Base-by-base conservation (phyloP, 2,329 filamentous ascomycete genomes). In the Exophiala aquamarina region DNA sequence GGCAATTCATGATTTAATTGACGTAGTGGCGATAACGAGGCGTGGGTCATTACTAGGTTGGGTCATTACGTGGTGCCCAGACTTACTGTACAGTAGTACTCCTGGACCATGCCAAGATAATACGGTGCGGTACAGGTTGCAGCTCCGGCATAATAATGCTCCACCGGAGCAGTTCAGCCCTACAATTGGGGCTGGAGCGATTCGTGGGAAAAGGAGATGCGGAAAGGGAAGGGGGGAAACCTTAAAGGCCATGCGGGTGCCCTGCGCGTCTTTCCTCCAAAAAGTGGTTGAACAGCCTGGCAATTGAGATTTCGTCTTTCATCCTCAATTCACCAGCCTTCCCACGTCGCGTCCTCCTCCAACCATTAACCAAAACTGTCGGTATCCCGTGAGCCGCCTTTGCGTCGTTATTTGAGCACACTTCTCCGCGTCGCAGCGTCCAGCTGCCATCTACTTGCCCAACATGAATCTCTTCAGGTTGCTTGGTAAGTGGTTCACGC, bases 381-480 rank as follows among this genome's bases (percentile, higher is more conserved):
- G 14, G 8, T 19, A 31, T 6, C 23, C 11, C 23, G 23, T 6
- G 23, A 26, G 6, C 11, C 23, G 6, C 23, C 23, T 26, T 11
- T 26, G 6, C 23, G 23, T 11, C 6, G 23, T 6, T 11, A 6
- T 6, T 26, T 26, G 23, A 26, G 23, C 23, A 5, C 6, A 34
- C n/a, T 7, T 18, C 21, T 36, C n/a, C 18, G 20, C 21, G 13
- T 33, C 18, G 55, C 53, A 48, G 55, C 43, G 31, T 23, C 20
- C 39, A 28, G 51, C 48, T 56, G 50, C 50, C 18, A 21, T 28
- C n/a, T n/a, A 14, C 20, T 40, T 36, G 43, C 43, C 59, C 66
- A 77, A 54, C 59, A 86, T 87, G 83, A 87, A 87, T 71, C 72
- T 86, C 66, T 87, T 87, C 73, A 72, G 83, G 63, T 70, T 87